A percentile compares a stretch with the other conserved stretches of the same genome.
Evolutionary conservation across 805 yeast species (phyloP).

Genomic region (Saccharomycopsis sp.): DNA sequence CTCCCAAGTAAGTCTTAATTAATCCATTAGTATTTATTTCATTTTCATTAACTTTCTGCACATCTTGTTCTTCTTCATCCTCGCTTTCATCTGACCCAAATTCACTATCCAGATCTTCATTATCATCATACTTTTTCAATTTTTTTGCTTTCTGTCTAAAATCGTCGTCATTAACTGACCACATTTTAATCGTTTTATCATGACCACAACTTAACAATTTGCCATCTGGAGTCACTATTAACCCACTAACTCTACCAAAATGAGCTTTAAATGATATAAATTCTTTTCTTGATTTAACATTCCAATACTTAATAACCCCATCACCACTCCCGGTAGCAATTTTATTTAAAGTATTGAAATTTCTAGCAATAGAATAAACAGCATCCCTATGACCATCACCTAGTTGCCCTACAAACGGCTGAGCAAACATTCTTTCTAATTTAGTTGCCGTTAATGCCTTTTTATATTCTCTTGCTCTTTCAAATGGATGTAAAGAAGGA

Average conservation of each 20-base stretch:
- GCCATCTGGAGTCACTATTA: constrained; percentile 63
- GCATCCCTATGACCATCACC: constrained; percentile 97
- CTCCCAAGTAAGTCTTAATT: constrained; percentile 74
- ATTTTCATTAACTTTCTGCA: constrained; percentile 27
- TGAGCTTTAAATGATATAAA: constrained; percentile 78
- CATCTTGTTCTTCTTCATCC: constrained; percentile 20
- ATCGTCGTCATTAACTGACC: constrained; percentile 66
- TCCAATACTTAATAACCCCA: constrained; percentile 93
- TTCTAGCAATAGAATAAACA: constrained; percentile 79
- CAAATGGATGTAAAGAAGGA: constrained; percentile 95
- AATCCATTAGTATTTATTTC: constrained; percentile 42
- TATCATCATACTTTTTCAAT: constrained; percentile 10
- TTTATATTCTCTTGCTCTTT: constrained; percentile 93
- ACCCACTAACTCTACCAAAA: constrained; percentile 81
- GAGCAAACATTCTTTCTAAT: constrained; percentile 93
- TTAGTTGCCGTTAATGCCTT: constrained; percentile 93
- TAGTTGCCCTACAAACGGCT: constrained; percentile 91
- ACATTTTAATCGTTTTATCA: constrained; percentile 81
- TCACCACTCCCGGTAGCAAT: constrained; percentile 93
- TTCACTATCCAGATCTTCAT: constrained; percentile 12
- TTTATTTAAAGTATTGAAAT: constrained; percentile 59
- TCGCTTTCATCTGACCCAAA: constrained; percentile 28
- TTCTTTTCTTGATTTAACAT: constrained; percentile 66
- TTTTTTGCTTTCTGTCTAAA: constrained; percentile 25
- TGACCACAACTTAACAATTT: constrained; percentile 71